Evolutionary conservation across 2,329 filamentous ascomycete species (phyloP), one percentile per base, ranked within the genome.

Genomic region (Alternaria consortialis): DNA sequence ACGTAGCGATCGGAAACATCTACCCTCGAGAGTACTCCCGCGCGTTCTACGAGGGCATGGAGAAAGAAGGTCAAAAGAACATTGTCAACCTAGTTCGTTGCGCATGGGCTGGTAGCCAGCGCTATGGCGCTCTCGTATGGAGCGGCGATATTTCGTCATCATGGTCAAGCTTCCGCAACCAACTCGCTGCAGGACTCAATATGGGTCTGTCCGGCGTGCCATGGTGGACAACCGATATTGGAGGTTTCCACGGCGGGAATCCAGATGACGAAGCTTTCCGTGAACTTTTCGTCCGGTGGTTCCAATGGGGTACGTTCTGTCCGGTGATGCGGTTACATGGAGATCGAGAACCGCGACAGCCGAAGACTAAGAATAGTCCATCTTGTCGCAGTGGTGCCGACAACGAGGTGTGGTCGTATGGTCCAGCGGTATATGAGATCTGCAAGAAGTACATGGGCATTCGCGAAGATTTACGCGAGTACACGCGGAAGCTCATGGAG

Each of bases 201-300:
- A 89, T 90, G 85, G 88, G 87, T 0, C 77, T 90, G 5, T 81
- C 87, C 0, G 88, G 88, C 0, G 82, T 90, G 9, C 84, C 87
- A 0, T 90, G 88, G 88, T 91, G 87, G 87, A 91, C 88, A 0
- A 91, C 88, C 0, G 88, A 91, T 66, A 90, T 91, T 53, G 88
- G 89, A 2, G 89, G 89, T 0, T 91, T 91, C 69, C 88, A 90
- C 68, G 88, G 88, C 5, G 88, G 88, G 0, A 82, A 88, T 61
- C 86, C 87, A 0, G 73, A 80, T 1, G 83, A 88, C 47, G 75
- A 79, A 1, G 79, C 68, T 0, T 91, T 90, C 74, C 81, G 87
- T 7, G 88, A 91, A 69, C 77, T 91, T 0, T 87, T 90, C 59
- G 84, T 87, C 1, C 79, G 89, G 2, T 91, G 88, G 89, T 91